Base-by-base conservation (phyloP, 352 stramenopile species). In the Aphanomyces astaci region DNA sequence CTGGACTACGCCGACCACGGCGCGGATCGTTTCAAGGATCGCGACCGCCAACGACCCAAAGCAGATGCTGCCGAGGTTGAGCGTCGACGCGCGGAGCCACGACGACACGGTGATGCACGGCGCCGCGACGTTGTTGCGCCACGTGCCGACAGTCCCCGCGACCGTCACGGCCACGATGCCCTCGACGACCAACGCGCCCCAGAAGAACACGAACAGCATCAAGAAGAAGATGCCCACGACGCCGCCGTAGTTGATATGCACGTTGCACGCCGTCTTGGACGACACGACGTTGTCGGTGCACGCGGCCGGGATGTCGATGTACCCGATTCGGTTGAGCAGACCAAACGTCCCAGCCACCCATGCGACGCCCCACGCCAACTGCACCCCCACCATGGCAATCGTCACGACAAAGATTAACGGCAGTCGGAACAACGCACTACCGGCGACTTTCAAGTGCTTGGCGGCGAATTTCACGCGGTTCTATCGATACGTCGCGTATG, bases 201-300 rank as follows among this genome's bases (percentile, higher is more conserved):
- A 98, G 75, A 96, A 97, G 75, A 95, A 97, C 46, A 91, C 87
- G n/a, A 98, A 48, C 46, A 98, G 71, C 74, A 98, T 90, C 24
- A 81, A 73, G 68, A 96, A 95, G 17, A 92, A 73, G 64, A 88
- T 80, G 10, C 81, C 82, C n/a, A 92, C 28, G 36, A 89, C 77
- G 0, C 78, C 72, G 9, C 78, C 80, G 0, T 69, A 75, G 30
- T 76, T 65, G 67, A 79, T 76, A 48, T 79, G 71, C 31, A 89
- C 62, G 5, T 81, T 72, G 70, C 86, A 92, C 22, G 72, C 73
- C 7, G 15, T 19, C 17, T 17, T 55, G 24, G 7, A 19, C 4
- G 46, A 30, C 13, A 30, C 51, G 30, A 51, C 36, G 9, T 80
- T 57, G 0, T 56, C 71, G 22, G 77, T 83, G 71, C 85, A 92